phyloP scores from a whole-genome alignment of 73 alveolate genomes.

The Breviolum minutum region DNA sequence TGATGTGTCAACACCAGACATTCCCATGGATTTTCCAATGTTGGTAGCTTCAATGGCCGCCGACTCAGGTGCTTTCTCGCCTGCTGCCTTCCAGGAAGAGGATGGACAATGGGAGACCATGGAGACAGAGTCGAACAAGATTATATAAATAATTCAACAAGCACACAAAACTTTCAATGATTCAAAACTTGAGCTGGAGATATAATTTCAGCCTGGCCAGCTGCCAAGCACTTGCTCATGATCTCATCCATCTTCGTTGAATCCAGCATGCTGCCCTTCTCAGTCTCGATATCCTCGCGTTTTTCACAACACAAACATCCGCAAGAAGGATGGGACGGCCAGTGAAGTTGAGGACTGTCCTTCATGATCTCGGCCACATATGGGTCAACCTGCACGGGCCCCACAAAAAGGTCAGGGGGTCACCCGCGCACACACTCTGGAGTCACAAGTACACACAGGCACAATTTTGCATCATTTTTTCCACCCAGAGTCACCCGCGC shows the following conservation, averaged over 20 bases:
- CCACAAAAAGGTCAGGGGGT: too few species aligned
- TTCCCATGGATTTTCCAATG: slow-evolving; percentile 57
- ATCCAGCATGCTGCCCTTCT: not conserved
- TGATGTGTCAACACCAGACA: slow-evolving; percentile 61
- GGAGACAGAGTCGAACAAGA: not conserved
- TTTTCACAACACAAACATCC: not conserved
- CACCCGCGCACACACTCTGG: too few species aligned
- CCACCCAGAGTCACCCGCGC: too few species aligned
- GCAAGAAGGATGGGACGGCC: not conserved
- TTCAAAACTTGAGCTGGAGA: too few species aligned
- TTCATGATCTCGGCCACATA: slow-evolving; percentile 34
- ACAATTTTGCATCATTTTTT: too few species aligned
- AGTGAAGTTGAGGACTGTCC: slow-evolving; percentile 11
- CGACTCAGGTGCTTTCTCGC: slow-evolving; percentile 2
- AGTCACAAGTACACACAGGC: too few species aligned
- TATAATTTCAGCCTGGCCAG: slow-evolving; percentile 23
- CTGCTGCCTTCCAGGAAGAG: slow-evolving; percentile 16
- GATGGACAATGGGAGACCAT: not conserved
- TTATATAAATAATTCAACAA: too few species aligned
- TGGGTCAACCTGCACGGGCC: not conserved
- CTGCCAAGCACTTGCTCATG: slow-evolving; percentile 44
- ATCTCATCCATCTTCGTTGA: not conserved
- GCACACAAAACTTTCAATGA: too few species aligned
- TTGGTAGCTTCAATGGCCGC: slow-evolving; percentile 43
- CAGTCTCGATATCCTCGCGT: slow-evolving; percentile 20